Base-by-base conservation (phyloP, 176 grass and related monocot genomes). In the Triticum aestivum region DNA sequence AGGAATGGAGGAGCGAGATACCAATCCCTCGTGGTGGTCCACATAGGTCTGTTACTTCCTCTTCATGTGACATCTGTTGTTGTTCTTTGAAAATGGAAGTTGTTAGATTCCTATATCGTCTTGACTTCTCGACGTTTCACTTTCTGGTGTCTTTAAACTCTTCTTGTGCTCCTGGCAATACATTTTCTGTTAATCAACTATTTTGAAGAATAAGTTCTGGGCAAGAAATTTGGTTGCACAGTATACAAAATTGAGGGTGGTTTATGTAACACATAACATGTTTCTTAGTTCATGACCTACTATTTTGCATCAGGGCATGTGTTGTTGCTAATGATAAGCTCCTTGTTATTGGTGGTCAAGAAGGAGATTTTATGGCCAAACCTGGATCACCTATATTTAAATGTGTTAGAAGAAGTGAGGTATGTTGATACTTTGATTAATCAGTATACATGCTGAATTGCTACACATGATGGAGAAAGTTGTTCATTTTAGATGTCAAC, bases 321-420 rank as follows among this genome's bases (percentile, higher is more conserved):
- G 88, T 97, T 64, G 94, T 99, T 88, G 97, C 97, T 80, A 99
- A 97, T 83, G 90, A 99, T 90, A 88, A 94, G 79, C 92, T 98
- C 24, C 79, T 99, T 75, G 69, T 85, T 79, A 99, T 99, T 73
- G 97, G 97, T 87, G 97, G 97, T 62, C 94, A 99, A 97, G 97
- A 97, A 92, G 97, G 97, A 56, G 97, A 99, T 89, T 99, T 93
- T 88, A 99, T 99, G 97, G 97, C 97, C 11, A 99, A 99, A 80
- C 97, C 94, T 81, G 94, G 97, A 83, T 99, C 97, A 41, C 97
- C 94, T 71, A 99, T 97, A 84, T 99, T 99, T 90, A 99, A 97
- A 58, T 99, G 97, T 94, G 94, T 91, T 51, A 89, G 90, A 90
- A 92, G 97, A 93, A 86, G 82, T 78, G 97, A 99, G 92, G 97